These are phyloP conservation scores for Cardiospermum halicacabum DNA, from an alignment of 345 rosid genomes.

Conservation along the genomic window DNA sequence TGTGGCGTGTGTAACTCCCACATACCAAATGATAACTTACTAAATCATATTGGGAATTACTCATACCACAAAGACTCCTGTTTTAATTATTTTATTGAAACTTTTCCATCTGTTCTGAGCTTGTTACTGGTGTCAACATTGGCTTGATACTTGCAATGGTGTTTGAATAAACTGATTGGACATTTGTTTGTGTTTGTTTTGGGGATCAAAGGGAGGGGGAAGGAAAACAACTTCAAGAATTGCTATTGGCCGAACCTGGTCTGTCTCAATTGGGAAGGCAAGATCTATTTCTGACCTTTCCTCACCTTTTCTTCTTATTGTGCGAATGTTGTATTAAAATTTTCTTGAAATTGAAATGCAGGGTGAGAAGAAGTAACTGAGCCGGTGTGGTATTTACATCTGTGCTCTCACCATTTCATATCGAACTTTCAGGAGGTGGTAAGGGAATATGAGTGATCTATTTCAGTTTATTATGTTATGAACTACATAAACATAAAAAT, in stretches of 20 bases:
- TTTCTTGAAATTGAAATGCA: conserved; percentile 28
- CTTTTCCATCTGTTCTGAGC: no score
- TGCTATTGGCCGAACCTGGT: conserved; percentile 82
- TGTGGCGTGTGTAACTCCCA: no score
- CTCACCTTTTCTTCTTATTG: not conserved
- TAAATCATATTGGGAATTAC: no score
- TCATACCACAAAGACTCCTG: no score
- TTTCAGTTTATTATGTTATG: not conserved
- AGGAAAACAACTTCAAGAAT: conserved; percentile 51
- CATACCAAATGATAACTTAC: no score
- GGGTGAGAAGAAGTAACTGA: conserved; percentile 35
- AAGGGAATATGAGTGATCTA: not conserved
- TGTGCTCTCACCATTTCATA: not conserved
- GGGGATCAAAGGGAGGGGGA: conserved; percentile 38
- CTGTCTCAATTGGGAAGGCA: conserved; percentile 85
- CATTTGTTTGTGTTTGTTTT: conserved; percentile 18
- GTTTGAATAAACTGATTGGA: not conserved
- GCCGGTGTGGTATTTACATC: not conserved
- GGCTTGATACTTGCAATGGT: not conserved
- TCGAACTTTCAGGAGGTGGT: not conserved
- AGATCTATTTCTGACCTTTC: conserved; percentile 3
- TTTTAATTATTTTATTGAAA: no score
- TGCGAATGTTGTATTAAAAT: not conserved
- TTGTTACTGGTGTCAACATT: no score
- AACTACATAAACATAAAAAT: not conserved